Conservation (phyloP, 2,329 filamentous ascomycete species). For the Penicillium sp. region DNA sequence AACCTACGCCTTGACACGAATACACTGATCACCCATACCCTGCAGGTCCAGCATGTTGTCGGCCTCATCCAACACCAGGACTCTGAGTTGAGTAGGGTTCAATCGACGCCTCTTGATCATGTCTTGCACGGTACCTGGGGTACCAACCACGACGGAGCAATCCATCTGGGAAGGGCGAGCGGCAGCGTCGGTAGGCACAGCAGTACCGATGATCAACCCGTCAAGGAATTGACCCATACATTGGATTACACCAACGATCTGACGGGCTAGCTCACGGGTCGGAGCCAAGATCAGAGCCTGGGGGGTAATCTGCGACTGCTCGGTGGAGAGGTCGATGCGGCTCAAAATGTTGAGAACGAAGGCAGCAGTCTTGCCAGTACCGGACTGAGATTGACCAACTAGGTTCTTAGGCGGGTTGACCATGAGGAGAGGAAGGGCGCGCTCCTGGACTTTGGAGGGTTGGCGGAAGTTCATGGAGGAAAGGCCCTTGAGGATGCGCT, state of each 20-base stretch:
- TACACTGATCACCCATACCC: slow-evolving; percentile 91
- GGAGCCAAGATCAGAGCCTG: slow-evolving; percentile 90
- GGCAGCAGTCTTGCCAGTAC: slow-evolving; percentile 95
- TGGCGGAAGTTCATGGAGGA: slow-evolving; percentile 83
- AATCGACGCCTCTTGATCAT: slow-evolving; percentile 76
- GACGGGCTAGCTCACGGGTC: slow-evolving; percentile 84
- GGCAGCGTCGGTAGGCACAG: slow-evolving; percentile 73
- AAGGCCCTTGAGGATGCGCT: slow-evolving; percentile 73
- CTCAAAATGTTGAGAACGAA: slow-evolving; percentile 91
- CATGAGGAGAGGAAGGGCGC: slow-evolving; percentile 85
- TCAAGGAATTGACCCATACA: slow-evolving; percentile 83
- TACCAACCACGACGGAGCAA: slow-evolving; percentile 84
- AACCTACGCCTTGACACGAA: slow-evolving; percentile 80
- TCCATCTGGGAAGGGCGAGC: slow-evolving; percentile 68
- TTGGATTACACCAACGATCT: slow-evolving; percentile 83
- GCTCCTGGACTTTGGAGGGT: slow-evolving; percentile 97
- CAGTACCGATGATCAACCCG: slow-evolving; percentile 73
- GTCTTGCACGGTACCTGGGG: slow-evolving; percentile 89
- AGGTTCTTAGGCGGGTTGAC: slow-evolving; percentile 85
- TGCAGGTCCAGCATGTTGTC: slow-evolving; percentile 99
- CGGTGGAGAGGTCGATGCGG: slow-evolving; percentile 72
- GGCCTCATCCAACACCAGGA: slow-evolving; percentile 92
- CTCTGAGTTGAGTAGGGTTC: slow-evolving; percentile 68
- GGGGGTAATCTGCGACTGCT: slow-evolving; percentile 58
- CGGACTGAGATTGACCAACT: slow-evolving; percentile 98